These are phyloP conservation scores for Endoconidiophora laricicola DNA, from an alignment of 2,329 filamentous ascomycete genomes.

Conservation along the genomic window DNA sequence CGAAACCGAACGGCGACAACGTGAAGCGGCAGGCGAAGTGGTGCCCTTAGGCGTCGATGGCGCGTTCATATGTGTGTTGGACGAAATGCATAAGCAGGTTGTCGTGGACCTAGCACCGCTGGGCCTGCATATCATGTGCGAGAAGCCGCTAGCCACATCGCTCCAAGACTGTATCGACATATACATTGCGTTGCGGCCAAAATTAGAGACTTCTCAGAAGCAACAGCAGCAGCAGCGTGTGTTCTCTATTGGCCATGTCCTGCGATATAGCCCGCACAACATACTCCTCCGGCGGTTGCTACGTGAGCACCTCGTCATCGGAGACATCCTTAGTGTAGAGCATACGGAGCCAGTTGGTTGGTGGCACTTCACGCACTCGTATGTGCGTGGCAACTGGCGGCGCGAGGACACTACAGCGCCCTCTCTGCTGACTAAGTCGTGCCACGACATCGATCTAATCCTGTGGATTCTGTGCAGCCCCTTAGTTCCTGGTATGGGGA, in stretches of 20 bases:
- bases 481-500: conserved; percentile 23
- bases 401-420: conserved; percentile 61
- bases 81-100: conserved; percentile 76
- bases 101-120: conserved; percentile 55
- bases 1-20: conserved; percentile 45
- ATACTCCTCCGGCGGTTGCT: conserved; percentile 66
- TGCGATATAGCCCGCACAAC: conserved; percentile 88
- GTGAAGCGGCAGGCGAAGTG: conserved; percentile 27
- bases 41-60: conserved; percentile 43
- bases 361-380: conserved; percentile 90
- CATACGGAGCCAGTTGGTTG: conserved; percentile 91
- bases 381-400: conserved; percentile 88
- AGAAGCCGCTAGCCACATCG: conserved; percentile 79
- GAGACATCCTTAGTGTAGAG: conserved; percentile 69
- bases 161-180: conserved; percentile 65
- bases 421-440: conserved; percentile 83
- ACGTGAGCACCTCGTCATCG: conserved; percentile 57
- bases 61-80: conserved; percentile 52
- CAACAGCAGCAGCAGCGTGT: conserved; percentile 24
- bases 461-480: conserved; percentile 81
- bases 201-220: conserved; percentile 10
- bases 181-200: conserved; percentile 37
- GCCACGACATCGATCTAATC: conserved; percentile 86
- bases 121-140: conserved; percentile 73
- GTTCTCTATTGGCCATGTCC: conserved; percentile 85